Evolutionary conservation across 441 rosid species (phyloP).

Genomic region (Macaranga tanarius): DNA sequence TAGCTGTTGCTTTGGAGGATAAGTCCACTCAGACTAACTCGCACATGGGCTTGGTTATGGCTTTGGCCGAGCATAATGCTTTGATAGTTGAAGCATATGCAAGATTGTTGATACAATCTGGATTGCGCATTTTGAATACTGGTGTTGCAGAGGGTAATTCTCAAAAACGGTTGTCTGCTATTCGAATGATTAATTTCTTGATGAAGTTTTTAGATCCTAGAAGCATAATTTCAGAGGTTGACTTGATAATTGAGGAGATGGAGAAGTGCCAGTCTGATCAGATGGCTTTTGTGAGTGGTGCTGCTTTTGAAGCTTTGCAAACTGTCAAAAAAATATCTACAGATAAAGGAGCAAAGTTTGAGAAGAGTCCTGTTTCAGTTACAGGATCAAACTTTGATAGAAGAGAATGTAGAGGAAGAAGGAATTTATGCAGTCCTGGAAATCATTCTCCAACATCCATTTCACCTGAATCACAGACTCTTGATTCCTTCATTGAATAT

Average conservation of each 20-base stretch:
- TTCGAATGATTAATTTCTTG: slow-evolving; percentile 94
- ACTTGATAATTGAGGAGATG: slow-evolving; percentile 69
- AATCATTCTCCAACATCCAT: slow-evolving; percentile 49
- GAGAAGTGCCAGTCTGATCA: slow-evolving; percentile 73
- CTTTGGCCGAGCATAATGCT: slow-evolving; percentile 85
- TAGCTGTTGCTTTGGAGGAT: slow-evolving; percentile 85
- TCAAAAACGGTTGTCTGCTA: slow-evolving; percentile 77
- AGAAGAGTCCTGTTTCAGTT: slow-evolving; percentile 57
- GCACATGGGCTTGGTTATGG: slow-evolving; percentile 85
- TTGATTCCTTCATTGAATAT: slow-evolving; percentile 60
- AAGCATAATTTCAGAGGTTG: slow-evolving; percentile 71
- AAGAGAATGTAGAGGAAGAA: slow-evolving; percentile 39
- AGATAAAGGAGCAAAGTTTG: slow-evolving; percentile 51
- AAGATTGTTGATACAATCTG: slow-evolving; percentile 77
- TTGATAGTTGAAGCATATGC: slow-evolving; percentile 87
- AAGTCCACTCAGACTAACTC: slow-evolving; percentile 73
- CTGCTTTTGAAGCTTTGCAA: slow-evolving; percentile 82
- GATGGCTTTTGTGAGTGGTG: slow-evolving; percentile 75
- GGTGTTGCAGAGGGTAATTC: slow-evolving; percentile 70
- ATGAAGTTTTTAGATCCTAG: slow-evolving; percentile 89
- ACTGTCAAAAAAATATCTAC: slow-evolving; percentile 60
- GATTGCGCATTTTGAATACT: slow-evolving; percentile 58
- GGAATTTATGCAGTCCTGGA: slow-evolving; percentile 30
- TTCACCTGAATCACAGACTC: slow-evolving; percentile 81
- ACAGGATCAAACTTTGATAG: slow-evolving; percentile 67